Percentiles rank a stretch among this genome's conserved stretches.
These are phyloP conservation scores for Pseudohalonectria lignicola DNA, from an alignment of 2,329 filamentous ascomycete genomes.

Conservation along the genomic window DNA sequence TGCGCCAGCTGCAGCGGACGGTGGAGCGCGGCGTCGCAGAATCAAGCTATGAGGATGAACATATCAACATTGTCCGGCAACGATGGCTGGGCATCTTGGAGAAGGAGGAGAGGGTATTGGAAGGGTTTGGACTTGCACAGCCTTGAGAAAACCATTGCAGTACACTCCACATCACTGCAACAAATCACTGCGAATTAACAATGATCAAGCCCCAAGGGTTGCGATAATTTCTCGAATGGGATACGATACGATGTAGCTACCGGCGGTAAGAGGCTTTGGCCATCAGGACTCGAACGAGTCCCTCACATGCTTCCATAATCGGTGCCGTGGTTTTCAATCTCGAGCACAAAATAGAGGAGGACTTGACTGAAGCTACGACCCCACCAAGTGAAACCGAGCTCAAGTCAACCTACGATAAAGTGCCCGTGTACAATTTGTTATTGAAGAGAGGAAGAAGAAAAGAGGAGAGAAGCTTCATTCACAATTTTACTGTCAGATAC, in stretches of 20 bases:
- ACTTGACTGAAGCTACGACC: conserved; percentile 43
- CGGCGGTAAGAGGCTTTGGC: conserved; percentile 62
- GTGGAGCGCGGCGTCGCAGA: conserved; percentile 7
- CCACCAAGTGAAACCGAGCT: conserved; percentile 24
- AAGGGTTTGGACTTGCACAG: too few species aligned
- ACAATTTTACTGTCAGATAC: too few species aligned
- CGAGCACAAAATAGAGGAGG: conserved; percentile 64
- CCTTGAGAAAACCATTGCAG: too few species aligned
- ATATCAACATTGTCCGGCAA: conserved; percentile 11
- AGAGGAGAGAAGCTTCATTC: conserved; percentile 13
- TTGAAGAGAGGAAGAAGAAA: conserved; percentile 29
- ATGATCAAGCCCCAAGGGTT: too few species aligned
- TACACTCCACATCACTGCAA: too few species aligned
- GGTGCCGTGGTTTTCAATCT: conserved; percentile 50
- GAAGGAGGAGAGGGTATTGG: conserved; percentile 13
- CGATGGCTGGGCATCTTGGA: conserved; percentile 10
- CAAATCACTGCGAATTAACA: too few species aligned
- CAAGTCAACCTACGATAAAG: conserved; percentile 66
- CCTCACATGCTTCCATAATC: conserved; percentile 64
- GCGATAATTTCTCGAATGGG: too few species aligned
- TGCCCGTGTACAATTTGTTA: conserved; percentile 55
- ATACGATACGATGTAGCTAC: conserved; percentile 53
- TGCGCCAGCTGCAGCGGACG: conserved; percentile 10
- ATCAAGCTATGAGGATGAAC: conserved; percentile 9
- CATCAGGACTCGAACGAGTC: conserved; percentile 37